Percentiles rank a stretch among this genome's conserved stretches.
Conservation (phyloP, 768 basidiomycete genomes). For the Cubamyces sp. region DNA sequence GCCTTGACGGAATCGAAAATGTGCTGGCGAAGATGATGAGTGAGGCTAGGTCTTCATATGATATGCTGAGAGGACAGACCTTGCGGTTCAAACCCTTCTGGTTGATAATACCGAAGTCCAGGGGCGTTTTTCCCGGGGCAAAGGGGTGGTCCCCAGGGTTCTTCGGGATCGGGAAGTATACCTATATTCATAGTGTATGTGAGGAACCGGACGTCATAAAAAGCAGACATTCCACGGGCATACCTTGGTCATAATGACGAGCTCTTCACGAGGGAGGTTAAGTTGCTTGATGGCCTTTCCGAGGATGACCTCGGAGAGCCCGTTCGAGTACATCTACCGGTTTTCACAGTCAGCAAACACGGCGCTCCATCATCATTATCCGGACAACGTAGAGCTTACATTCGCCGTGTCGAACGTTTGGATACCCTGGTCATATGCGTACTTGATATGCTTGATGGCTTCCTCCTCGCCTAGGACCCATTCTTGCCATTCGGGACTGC, state of each 20-base stretch:
- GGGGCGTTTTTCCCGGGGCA: constrained; percentile 12
- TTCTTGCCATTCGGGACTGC: constrained; percentile 35
- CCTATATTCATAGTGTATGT: constrained; percentile 1
- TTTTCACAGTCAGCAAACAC: too few relatives aligned
- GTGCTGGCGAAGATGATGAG: constrained; percentile 45
- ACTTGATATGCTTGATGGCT: constrained; percentile 44
- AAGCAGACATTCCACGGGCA: background rate
- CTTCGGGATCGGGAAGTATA: constrained; percentile 20
- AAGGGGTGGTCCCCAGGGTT: constrained; percentile 13
- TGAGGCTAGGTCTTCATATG: too few relatives aligned
- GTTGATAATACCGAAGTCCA: constrained; percentile 41
- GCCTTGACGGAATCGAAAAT: constrained; percentile 72
- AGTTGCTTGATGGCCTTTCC: constrained; percentile 52
- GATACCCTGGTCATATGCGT: constrained; percentile 48
- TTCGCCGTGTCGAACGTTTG: constrained; percentile 44
- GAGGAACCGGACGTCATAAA: background rate
- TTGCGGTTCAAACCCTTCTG: constrained; percentile 40
- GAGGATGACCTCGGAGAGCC: constrained; percentile 47
- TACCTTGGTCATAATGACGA: constrained; percentile 59
- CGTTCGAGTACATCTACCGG: constrained; percentile 42
- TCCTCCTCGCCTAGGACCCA: constrained; percentile 47
- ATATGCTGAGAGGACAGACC: constrained; percentile 15
- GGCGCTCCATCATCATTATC: too few relatives aligned
- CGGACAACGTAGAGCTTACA: constrained; percentile 22
- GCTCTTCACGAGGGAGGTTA: constrained; percentile 48